Evolutionary conservation across 164 flowering plant species (phyloP), one percentile per base, ranked within the genome.

Genomic region (Aristolochia californica): DNA sequence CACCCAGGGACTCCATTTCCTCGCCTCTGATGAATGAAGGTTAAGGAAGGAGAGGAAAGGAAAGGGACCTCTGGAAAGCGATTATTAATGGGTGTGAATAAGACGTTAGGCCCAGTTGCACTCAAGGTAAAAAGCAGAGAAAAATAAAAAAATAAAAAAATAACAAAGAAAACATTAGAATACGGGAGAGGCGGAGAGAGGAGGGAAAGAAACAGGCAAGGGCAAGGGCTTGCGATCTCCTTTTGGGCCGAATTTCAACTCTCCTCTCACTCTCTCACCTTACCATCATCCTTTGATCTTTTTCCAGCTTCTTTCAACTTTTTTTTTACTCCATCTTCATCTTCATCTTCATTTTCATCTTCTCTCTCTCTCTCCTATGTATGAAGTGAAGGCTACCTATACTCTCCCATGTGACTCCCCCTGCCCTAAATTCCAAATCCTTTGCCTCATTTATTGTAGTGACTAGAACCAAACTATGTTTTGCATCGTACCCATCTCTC

Each of bases 11-110:
- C 26, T 15, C 47, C 59, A 48, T 27, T 21, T 15, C 45, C 21
- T 13, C 1, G 24, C 24, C 34, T 26, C 47, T 30, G 44, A 28
- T 62, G 59, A 43, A 30, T 55, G 44, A 48, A 28, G 48, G 43
- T 51, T 43, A 17, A 13, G 21, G 49, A 17, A 48, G 58, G 28
- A 53, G 27, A 57, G 48, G 61, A 60, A 12, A 53, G 62, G 67
- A 54, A 63, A 71, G 65, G 48, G 68, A 63, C 63, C 40, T 59
- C 18, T 21, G 57, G 74, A 56, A 52, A 70, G 64, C 21, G 65
- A 66, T 55, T 20, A 59, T 59, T 70, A 60, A 67, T 67, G 68
- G 59, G 65, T 27, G 10, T 70, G 69, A 76, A 59, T 58, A 57
- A 61, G 71, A 70, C 71, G 56, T 59, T 66, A 49, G 72, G 48